Percentiles rank a stretch among this genome's conserved stretches.
phyloP scores from a whole-genome alignment of 108 stramenopile species.

The Nannochloropsis gaditana region DNA sequence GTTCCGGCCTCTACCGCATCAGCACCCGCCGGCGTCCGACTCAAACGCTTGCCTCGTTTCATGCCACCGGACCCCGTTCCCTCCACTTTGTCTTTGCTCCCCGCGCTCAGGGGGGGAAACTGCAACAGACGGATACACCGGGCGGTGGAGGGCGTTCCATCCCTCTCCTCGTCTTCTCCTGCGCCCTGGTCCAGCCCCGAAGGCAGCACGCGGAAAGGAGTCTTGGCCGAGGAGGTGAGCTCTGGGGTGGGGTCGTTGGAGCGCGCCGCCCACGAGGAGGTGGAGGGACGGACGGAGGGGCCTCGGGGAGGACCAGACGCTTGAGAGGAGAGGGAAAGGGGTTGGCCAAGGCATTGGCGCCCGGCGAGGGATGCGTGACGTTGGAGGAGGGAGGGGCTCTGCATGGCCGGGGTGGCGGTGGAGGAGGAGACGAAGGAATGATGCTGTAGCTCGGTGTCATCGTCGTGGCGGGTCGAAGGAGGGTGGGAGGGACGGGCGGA shows the following conservation, averaged over 20 bases:
- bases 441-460: background rate
- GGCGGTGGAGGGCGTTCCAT: background rate
- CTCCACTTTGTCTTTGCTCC: background rate
- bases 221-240: background rate
- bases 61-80: background rate
- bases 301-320: too few relatives aligned
- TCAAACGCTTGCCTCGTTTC: background rate
- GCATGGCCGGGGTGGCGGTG: background rate
- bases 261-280: background rate
- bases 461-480: background rate
- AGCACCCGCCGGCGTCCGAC: constrained; percentile 1
- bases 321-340: background rate
- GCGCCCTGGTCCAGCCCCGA: background rate
- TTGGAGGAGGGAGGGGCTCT: constrained; percentile 1
- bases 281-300: background rate
- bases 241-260: constrained; percentile 19
- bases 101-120: background rate
- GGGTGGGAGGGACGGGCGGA: background rate
- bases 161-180: background rate
- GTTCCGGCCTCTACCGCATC: background rate
- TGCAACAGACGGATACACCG: constrained; percentile 6
- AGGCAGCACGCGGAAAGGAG: background rate
- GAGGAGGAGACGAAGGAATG: background rate
- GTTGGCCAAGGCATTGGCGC: background rate
- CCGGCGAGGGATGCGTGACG: background rate